phyloP scores from a whole-genome alignment of 768 basidiomycete species.

The Lentinula lateritia region DNA sequence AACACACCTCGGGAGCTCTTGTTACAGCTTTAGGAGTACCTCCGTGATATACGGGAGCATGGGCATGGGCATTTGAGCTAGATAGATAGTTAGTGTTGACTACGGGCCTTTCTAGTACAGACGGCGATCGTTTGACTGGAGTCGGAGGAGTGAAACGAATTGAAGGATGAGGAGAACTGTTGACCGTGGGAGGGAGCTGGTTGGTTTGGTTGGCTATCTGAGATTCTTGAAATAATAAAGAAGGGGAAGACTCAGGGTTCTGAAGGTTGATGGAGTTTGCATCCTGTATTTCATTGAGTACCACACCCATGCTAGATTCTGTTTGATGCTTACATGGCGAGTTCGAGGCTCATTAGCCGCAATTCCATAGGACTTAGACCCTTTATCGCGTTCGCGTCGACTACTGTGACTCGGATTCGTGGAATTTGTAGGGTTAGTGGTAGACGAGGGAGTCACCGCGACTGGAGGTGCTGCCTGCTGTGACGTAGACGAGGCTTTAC shows the following conservation, averaged over 20 bases:
- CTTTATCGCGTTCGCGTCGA: constrained; percentile 4
- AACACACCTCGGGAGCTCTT: background rate
- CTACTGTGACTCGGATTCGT: background rate
- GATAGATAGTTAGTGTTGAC: background rate
- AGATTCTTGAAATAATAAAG: background rate
- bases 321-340: background rate
- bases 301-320: background rate
- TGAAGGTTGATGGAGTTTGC: background rate
- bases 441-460: background rate
- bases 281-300: background rate
- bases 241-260: background rate
- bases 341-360: background rate
- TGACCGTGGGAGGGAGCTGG: background rate
- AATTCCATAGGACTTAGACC: background rate
- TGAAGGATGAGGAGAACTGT: constrained; percentile 1
- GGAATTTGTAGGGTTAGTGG: background rate
- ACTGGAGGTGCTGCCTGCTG: background rate
- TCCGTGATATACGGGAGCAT: background rate
- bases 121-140: constrained; percentile 2
- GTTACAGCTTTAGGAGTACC: background rate
- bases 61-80: background rate
- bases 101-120: background rate
- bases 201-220: background rate
- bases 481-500: background rate
- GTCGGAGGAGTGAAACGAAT: constrained; percentile 5